phyloP scores from a whole-genome alignment of 2,329 filamentous ascomycete species.

The Camillea tinctor region DNA sequence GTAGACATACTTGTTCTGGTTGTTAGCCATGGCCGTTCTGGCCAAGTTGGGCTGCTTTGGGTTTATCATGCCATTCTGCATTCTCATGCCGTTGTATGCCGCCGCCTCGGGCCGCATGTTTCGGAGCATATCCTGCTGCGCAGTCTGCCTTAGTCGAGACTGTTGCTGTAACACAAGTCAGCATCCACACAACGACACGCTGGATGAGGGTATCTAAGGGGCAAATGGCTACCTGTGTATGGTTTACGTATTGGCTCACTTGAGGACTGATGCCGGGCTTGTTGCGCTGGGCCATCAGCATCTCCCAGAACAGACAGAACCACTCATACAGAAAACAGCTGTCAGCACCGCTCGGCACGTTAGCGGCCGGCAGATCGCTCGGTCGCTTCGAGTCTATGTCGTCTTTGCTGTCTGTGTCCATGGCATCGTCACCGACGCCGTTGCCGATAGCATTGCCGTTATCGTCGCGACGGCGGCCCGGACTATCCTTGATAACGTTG shows the following conservation, averaged over 20 bases:
- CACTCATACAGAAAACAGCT: conserved; percentile 93
- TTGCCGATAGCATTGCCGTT: conserved; percentile 67
- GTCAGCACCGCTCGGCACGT: conserved; percentile 63
- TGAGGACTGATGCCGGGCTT: conserved; percentile 59
- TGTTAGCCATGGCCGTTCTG: conserved; percentile 76
- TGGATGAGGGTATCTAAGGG: conserved; percentile 3
- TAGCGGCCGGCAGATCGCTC: conserved; percentile 75
- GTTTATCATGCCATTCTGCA: conserved; percentile 62
- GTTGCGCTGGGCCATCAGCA: conserved; percentile 79
- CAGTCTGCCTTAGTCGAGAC: conserved; percentile 70
- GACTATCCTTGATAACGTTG: conserved; percentile 66
- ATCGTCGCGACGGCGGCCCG: conserved; percentile 64
- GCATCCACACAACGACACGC: conserved; percentile 19
- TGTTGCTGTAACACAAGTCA: conserved; percentile 51
- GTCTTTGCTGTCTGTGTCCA: conserved; percentile 83
- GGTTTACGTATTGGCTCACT: conserved; percentile 73
- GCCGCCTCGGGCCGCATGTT: conserved; percentile 59
- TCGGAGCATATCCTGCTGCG: conserved; percentile 75
- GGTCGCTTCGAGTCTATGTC: conserved; percentile 72
- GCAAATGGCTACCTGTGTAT: conserved; percentile 70
- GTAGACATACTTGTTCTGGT: conserved; percentile 64
- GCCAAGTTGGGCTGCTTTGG: conserved; percentile 63
- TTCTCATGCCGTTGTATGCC: conserved; percentile 54
- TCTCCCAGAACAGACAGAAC: conserved; percentile 98
- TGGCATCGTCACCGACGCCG: conserved; percentile 69